Evolutionary conservation across 306 rosid genomes (phyloP).

Genomic region (Casuarina cunninghamiana): DNA sequence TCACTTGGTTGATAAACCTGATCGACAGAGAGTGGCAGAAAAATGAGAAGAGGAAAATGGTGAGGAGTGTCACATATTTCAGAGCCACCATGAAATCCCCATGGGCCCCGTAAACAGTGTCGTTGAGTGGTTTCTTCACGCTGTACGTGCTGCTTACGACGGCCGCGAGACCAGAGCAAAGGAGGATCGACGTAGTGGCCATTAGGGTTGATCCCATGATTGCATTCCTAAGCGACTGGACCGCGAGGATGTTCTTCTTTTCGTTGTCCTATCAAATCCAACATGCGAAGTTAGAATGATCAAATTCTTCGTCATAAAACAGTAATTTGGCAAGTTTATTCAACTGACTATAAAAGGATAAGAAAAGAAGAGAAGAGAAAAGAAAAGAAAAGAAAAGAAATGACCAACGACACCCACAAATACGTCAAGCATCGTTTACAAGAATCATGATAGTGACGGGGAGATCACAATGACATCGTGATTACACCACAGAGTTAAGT

Average conservation of each 20-base stretch:
- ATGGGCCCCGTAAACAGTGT: conserved; percentile 76
- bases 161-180: conserved; percentile 84
- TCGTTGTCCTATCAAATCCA: conserved; percentile 71
- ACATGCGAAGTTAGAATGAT: neutral
- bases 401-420: too few relatives aligned
- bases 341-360: too few relatives aligned
- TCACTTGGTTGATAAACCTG: conserved; percentile 83
- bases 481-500: neutral
- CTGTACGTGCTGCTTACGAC: conserved; percentile 95
- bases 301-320: neutral
- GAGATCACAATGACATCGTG: neutral
- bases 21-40: conserved; percentile 89
- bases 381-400: too few relatives aligned
- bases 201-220: conserved; percentile 91
- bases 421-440: too few relatives aligned
- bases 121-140: conserved; percentile 78
- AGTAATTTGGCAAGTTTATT: too few relatives aligned
- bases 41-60: conserved; percentile 81
- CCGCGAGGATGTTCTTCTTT: conserved; percentile 87
- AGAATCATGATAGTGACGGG: neutral
- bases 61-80: conserved; percentile 74
- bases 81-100: conserved; percentile 92
- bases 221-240: conserved; percentile 81
- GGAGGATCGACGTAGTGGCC: conserved; percentile 89
- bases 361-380: too few relatives aligned